Evolutionary conservation across 257 asterid genomes (phyloP).

Genomic region (Datura wrightii): DNA sequence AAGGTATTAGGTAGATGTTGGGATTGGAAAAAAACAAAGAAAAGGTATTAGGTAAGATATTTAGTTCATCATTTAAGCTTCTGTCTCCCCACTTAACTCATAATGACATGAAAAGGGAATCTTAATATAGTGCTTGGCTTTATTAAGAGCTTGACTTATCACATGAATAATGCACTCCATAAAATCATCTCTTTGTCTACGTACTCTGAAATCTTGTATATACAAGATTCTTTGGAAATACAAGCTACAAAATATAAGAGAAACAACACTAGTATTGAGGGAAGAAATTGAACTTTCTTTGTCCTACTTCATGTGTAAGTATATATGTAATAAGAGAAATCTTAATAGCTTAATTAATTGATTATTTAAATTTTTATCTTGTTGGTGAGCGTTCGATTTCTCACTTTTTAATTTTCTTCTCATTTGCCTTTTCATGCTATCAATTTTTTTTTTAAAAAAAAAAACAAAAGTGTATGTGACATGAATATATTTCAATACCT

Average conservation of each 20-base stretch:
- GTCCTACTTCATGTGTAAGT: neutral
- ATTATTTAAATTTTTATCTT: too few species aligned
- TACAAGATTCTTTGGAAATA: neutral
- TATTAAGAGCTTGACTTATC: neutral
- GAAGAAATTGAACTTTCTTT: neutral
- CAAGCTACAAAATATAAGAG: neutral
- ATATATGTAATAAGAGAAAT: neutral
- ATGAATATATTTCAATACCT: neutral
- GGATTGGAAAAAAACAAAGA: too few species aligned
- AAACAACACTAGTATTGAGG: neutral
- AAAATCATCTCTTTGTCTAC: too few species aligned
- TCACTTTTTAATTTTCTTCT: too few species aligned
- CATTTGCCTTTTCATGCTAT: too few species aligned
- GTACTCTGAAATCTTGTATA: too few species aligned
- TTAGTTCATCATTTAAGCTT: neutral
- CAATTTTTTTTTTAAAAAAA: too few species aligned
- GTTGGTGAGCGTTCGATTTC: too few species aligned
- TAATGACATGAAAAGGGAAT: neutral
- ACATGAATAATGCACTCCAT: neutral
- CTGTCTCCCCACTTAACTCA: neutral
- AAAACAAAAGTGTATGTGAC: neutral
- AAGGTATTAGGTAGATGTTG: too few species aligned
- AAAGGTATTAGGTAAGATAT: neutral
- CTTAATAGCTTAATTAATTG: too few species aligned
- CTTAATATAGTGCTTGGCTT: neutral